Percentiles rank a stretch among this genome's conserved stretches.
These are phyloP conservation scores for Fraxinus sp. DNA, from an alignment of 305 asterid genomes.

Conservation along the genomic window DNA sequence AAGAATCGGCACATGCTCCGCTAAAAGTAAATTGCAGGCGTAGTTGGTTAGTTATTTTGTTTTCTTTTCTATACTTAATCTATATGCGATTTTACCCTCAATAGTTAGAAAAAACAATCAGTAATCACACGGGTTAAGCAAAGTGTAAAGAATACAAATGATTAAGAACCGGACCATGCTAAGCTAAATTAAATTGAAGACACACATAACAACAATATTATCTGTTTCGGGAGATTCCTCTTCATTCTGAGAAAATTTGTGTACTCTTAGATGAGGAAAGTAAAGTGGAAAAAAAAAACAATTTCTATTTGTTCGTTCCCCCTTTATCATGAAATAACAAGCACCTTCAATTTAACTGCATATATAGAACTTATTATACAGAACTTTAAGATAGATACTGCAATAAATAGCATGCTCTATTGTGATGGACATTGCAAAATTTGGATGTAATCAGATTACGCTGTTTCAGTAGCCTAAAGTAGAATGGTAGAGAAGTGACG, in stretches of 20 bases:
- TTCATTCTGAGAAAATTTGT: neutral
- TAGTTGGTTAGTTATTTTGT: neutral
- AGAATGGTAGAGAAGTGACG: neutral
- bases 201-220: neutral
- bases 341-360: conserved; percentile 1
- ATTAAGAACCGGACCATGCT: neutral
- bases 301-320: neutral
- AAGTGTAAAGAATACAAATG: conserved; percentile 1
- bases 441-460: neutral
- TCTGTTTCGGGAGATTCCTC: neutral
- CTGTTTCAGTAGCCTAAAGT: conserved; percentile 9
- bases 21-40: neutral
- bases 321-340: conserved; percentile 1
- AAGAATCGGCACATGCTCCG: conserved; percentile 9
- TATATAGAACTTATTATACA: neutral
- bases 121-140: conserved; percentile 17
- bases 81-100: neutral
- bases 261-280: neutral
- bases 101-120: neutral
- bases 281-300: neutral
- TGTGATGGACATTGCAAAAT: neutral
- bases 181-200: conserved; percentile 1
- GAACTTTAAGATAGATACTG: neutral
- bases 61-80: neutral
- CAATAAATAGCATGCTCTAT: conserved; percentile 1